phyloP scores from a whole-genome alignment of 441 rosid genomes.

The Euphorbia schlechtendalii region DNA sequence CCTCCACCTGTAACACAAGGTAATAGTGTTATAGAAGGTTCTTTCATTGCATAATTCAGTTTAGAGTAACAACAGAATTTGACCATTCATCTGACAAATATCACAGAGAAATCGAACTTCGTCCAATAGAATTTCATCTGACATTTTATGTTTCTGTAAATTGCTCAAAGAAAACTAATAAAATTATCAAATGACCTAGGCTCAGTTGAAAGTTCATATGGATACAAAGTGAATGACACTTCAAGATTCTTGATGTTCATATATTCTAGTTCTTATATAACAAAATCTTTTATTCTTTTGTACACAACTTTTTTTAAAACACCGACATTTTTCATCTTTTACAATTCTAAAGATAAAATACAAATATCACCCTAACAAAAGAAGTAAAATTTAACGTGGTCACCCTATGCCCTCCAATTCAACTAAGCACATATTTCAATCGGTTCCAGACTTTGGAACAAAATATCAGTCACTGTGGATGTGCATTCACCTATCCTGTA shows the following conservation, averaged over 20 bases:
- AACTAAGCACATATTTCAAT: too few relatives aligned
- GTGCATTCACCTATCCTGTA: neutral
- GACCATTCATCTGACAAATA: neutral
- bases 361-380: too few relatives aligned
- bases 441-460: neutral
- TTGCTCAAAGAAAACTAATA: neutral
- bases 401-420: too few relatives aligned
- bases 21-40: conserved; percentile 2
- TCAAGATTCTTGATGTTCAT: too few relatives aligned
- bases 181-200: neutral
- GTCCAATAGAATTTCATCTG: neutral
- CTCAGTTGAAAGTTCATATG: too few relatives aligned
- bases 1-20: conserved; percentile 66
- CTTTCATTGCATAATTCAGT: neutral
- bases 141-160: neutral
- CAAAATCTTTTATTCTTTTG: too few relatives aligned
- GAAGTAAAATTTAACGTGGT: too few relatives aligned
- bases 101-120: neutral
- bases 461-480: neutral
- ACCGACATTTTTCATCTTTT: too few relatives aligned
- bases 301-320: too few relatives aligned
- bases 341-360: too few relatives aligned
- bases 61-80: neutral
- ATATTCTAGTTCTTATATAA: too few relatives aligned
- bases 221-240: too few relatives aligned